Percentiles rank a stretch among this genome's conserved stretches.
Conservation (phyloP, 2,329 filamentous ascomycete species). For the Xylaria sp. region DNA sequence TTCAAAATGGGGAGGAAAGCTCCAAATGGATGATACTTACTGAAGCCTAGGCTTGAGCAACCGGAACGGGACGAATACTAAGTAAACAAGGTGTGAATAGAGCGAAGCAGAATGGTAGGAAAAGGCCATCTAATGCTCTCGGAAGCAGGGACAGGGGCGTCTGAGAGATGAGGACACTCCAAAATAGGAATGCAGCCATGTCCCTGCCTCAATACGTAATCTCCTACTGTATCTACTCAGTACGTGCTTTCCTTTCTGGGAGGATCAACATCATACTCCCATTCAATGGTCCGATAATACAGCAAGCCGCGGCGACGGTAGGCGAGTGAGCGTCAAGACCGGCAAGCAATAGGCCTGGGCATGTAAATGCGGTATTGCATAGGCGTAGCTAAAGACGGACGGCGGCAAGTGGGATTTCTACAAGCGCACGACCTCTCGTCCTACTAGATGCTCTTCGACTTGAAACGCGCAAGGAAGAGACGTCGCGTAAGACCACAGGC, state of each 20-base stretch:
- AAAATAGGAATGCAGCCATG: conserved; percentile 16
- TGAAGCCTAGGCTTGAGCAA: conserved; percentile 19
- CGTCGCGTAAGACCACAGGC: neutral
- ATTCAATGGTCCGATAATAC: conserved; percentile 21
- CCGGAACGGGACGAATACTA: conserved; percentile 17
- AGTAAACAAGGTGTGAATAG: neutral
- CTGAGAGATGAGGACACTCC: conserved; percentile 19
- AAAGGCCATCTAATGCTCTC: conserved; percentile 10
- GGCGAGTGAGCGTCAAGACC: conserved; percentile 32
- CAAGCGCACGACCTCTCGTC: neutral
- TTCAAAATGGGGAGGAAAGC: conserved; percentile 36
- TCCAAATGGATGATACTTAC: conserved; percentile 29
- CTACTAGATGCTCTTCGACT: conserved; percentile 2
- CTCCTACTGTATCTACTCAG: neutral
- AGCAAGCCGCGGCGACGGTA: conserved; percentile 6
- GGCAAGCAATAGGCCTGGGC: conserved; percentile 2
- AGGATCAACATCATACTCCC: conserved; percentile 34
- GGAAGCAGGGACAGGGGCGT: conserved; percentile 26
- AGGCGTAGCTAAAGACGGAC: conserved; percentile 7
- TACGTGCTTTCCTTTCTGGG: conserved; percentile 16
- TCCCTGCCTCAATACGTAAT: conserved; percentile 5
- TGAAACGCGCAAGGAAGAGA: conserved; percentile 12
- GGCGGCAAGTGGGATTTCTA: conserved; percentile 17
- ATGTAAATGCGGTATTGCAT: conserved; percentile 14
- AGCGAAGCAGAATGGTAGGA: conserved; percentile 19